Conservation (phyloP, 495 filamentous ascomycete species). For the Penicillium malachiteum region DNA sequence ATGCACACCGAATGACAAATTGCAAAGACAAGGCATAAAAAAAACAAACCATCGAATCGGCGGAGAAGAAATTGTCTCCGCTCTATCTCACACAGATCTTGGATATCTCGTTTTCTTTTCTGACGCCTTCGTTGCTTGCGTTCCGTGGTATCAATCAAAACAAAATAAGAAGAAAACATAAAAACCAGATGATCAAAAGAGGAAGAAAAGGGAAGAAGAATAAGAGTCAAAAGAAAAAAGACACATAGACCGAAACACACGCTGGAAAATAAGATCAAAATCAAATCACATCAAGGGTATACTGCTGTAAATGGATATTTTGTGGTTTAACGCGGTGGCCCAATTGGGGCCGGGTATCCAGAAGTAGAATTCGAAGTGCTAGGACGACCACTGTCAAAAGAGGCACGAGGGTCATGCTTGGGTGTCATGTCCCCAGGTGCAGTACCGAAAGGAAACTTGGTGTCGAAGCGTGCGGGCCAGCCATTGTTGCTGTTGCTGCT, state of each 20-base stretch:
- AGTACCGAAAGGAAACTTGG: conserved; percentile 65
- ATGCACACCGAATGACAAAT: conserved; percentile 12
- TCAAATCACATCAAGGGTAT: conserved; percentile 48
- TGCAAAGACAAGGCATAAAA: conserved; percentile 11
- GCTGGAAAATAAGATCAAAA: conserved; percentile 1
- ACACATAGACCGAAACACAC: conserved; percentile 32
- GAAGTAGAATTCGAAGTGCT: conserved; percentile 93
- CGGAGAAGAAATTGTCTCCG: conserved; percentile 6
- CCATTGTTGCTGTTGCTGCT: conserved; percentile 61
- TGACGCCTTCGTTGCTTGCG: conserved; percentile 36
- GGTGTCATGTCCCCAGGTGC: conserved; percentile 79
- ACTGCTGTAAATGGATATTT: conserved; percentile 60
- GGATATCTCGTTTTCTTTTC: conserved; percentile 38
- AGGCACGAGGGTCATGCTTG: conserved; percentile 75
- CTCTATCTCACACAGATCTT: conserved; percentile 32
- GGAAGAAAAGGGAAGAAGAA: conserved; percentile 17
- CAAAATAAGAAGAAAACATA: conserved; percentile 16
- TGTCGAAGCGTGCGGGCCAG: conserved; percentile 62
- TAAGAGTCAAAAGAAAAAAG: conserved; percentile 21
- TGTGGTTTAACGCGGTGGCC: conserved; percentile 73
- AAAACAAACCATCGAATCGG: conserved; percentile 10
- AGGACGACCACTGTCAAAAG: conserved; percentile 86
- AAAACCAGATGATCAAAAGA: conserved; percentile 14
- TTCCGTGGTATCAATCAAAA: conserved; percentile 47
- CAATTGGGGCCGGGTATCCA: conserved; percentile 89